phyloP scores from a whole-genome alignment of 179 eudicot species.

The Camellia oleifera region DNA sequence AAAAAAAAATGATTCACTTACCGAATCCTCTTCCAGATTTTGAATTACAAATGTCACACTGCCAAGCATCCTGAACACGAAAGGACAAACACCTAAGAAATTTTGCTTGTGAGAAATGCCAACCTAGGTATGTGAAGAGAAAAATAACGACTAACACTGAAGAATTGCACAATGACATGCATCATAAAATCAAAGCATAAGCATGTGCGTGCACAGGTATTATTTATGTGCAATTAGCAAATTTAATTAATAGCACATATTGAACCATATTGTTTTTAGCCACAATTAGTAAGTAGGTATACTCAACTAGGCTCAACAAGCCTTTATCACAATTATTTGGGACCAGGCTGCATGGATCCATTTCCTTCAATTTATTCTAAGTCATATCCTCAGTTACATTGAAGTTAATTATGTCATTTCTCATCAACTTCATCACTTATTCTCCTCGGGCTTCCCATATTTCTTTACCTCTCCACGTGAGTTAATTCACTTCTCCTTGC shows the following conservation, averaged over 20 bases:
- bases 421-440: too few species aligned
- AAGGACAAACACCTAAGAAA: slow-evolving; percentile 6
- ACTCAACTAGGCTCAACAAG: too few species aligned
- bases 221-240: neutral
- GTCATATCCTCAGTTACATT: too few species aligned
- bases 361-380: too few species aligned
- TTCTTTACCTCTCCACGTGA: too few species aligned
- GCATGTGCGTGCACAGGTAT: too few species aligned
- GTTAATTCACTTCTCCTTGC: too few species aligned
- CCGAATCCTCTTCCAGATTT: slow-evolving; percentile 96
- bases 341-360: too few species aligned
- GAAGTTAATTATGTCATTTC: too few species aligned
- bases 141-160: neutral
- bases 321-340: too few species aligned
- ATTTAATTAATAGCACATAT: neutral
- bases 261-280: neutral
- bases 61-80: slow-evolving; percentile 83
- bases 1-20: slow-evolving; percentile 31
- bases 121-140: neutral
- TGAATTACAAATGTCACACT: slow-evolving; percentile 93
- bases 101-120: slow-evolving; percentile 6
- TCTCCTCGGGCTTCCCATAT: too few species aligned
- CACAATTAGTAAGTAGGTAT: neutral
- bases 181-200: neutral
- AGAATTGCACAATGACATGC: neutral